Conservation (phyloP, 1,284 basidiomycete species). For the Irpex rosettiformis region DNA sequence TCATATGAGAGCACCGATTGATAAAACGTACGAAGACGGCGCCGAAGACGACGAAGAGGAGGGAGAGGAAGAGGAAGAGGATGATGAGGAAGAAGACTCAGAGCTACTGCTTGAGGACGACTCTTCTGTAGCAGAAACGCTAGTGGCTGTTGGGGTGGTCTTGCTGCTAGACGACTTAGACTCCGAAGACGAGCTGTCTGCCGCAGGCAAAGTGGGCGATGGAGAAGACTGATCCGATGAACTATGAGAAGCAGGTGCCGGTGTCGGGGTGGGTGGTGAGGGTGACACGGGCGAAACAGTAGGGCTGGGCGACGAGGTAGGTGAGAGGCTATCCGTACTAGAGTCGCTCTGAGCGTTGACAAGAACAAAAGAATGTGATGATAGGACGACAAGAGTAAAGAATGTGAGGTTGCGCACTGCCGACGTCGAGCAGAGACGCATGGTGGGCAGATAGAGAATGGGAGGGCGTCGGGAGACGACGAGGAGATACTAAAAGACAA, state of each 20-base stretch:
- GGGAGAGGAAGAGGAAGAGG: background rate
- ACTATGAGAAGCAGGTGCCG: slow-evolving; percentile 7
- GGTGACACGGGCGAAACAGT: slow-evolving; percentile 4
- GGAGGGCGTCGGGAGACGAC: slow-evolving; percentile 21
- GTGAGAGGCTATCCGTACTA: background rate
- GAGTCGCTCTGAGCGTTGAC: slow-evolving; percentile 19
- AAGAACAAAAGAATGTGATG: slow-evolving; percentile 30
- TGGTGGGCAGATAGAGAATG: slow-evolving; percentile 17
- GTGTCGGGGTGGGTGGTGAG: background rate
- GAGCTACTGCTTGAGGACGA: slow-evolving; percentile 5
- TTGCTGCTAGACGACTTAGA: background rate
- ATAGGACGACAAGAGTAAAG: slow-evolving; percentile 33
- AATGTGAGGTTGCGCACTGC: slow-evolving; percentile 31
- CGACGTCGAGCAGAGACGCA: slow-evolving; percentile 29
- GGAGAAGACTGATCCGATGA: slow-evolving; percentile 10
- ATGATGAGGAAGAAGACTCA: slow-evolving; percentile 2
- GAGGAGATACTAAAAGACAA: slow-evolving; percentile 11
- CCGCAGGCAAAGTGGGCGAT: slow-evolving; percentile 1
- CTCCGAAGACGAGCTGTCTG: background rate
- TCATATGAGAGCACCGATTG: background rate
- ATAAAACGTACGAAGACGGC: slow-evolving; percentile 4
- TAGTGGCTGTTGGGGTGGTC: slow-evolving; percentile 1
- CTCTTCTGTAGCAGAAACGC: background rate
- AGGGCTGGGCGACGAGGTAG: slow-evolving; percentile 1
- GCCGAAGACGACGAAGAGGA: background rate